A percentile compares a stretch with the other conserved stretches of the same genome.
These are phyloP conservation scores for Lentinula sp. DNA, from an alignment of 768 basidiomycete species.

Conservation along the genomic window DNA sequence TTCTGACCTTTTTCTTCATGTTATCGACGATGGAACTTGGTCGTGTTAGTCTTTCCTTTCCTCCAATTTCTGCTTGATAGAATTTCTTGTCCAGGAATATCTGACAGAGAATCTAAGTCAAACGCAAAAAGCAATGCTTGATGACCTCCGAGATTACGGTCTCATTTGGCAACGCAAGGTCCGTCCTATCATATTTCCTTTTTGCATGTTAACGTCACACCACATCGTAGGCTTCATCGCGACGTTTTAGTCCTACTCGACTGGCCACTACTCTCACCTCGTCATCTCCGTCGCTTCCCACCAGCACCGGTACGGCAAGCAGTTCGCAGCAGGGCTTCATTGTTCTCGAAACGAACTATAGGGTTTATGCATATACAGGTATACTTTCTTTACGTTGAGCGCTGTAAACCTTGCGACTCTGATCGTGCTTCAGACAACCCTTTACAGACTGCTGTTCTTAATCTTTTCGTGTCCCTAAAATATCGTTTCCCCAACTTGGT, in stretches of 20 bases:
- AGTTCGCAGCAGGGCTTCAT: slow-evolving; percentile 82
- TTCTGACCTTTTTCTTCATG: slow-evolving; percentile 94
- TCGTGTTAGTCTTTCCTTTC: slow-evolving; percentile 41
- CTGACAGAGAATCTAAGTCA: slow-evolving; percentile 73
- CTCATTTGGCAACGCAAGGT: slow-evolving; percentile 85
- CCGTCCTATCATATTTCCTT: slow-evolving; percentile 17
- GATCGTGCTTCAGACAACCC: slow-evolving; percentile 67
- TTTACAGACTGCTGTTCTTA: slow-evolving; percentile 91
- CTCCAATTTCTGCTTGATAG: background rate
- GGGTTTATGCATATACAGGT: slow-evolving; percentile 98
- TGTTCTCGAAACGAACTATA: slow-evolving; percentile 96
- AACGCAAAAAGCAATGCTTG: slow-evolving; percentile 81
- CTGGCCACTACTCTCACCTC: slow-evolving; percentile 93
- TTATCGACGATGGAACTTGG: slow-evolving; percentile 95
- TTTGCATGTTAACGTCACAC: slow-evolving; percentile 18
- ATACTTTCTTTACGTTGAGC: slow-evolving; percentile 16
- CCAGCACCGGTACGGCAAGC: slow-evolving; percentile 48
- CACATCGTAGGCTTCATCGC: slow-evolving; percentile 47
- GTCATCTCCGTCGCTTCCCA: slow-evolving; percentile 74
- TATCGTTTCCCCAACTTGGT: slow-evolving; percentile 96
- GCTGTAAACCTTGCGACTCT: slow-evolving; percentile 12
- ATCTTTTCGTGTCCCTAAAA: slow-evolving; percentile 87
- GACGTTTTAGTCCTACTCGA: slow-evolving; percentile 90
- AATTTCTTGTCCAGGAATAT: slow-evolving; percentile 60
- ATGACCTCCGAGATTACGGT: slow-evolving; percentile 92